These are phyloP conservation scores for Poa annua DNA, from an alignment of 176 grass and related monocot species.

Conservation along the genomic window DNA sequence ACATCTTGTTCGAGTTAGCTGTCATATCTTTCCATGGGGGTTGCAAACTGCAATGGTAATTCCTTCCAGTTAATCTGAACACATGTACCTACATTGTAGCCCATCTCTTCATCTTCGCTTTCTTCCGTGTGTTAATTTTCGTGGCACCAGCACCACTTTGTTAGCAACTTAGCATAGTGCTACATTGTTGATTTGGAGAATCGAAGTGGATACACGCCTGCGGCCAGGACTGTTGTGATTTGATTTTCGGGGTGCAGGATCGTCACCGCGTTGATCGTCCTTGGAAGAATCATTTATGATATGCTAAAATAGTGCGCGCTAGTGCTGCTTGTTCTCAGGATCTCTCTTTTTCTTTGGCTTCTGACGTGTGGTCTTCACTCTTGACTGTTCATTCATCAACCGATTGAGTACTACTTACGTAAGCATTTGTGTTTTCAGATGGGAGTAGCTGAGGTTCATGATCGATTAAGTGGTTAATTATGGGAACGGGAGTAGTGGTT, in stretches of 20 bases:
- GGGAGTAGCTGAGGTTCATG: not conserved
- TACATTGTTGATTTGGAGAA: not conserved
- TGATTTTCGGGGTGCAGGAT: not conserved
- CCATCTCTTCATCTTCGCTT: not conserved
- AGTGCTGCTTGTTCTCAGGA: not conserved
- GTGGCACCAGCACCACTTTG: not conserved
- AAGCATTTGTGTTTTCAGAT: conserved; percentile 31
- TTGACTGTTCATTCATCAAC: conserved; percentile 29
- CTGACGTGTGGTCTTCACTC: conserved; percentile 39
- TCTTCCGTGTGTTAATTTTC: not conserved
- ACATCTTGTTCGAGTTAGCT: not conserved
- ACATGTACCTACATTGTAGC: not conserved
- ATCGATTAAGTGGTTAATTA: not conserved
- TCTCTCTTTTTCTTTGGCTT: not conserved
- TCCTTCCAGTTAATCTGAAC: not conserved
- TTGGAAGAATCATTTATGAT: conserved; percentile 28
- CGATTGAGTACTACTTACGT: not conserved
- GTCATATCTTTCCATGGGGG: not conserved
- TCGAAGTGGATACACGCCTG: not conserved
- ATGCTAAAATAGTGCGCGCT: not conserved
- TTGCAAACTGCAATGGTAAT: not conserved
- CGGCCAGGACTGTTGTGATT: not conserved
- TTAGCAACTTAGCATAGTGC: not conserved
- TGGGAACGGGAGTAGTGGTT: too few species aligned
- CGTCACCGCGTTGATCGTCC: not conserved